These are phyloP conservation scores for Cyberlindnera petersonii DNA, from an alignment of 805 yeast species.

Conservation along the genomic window DNA sequence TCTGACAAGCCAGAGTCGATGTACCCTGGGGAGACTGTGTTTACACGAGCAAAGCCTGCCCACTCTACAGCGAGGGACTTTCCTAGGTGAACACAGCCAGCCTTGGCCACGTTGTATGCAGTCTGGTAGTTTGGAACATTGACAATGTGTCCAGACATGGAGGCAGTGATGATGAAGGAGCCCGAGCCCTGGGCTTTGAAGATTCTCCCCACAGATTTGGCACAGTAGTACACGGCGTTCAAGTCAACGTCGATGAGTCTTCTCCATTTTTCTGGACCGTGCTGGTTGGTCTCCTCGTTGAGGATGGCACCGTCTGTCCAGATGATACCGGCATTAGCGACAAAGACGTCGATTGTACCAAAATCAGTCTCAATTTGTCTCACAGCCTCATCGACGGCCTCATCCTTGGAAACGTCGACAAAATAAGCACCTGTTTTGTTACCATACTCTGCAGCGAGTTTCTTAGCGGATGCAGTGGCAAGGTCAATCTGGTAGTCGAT, in stretches of 20 bases:
- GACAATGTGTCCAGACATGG: constrained; percentile 86
- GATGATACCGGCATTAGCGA: constrained; percentile 87
- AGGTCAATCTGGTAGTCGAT: constrained; percentile 28
- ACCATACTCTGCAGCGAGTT: constrained; percentile 52
- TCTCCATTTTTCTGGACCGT: constrained; percentile 54
- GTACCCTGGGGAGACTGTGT: constrained; percentile 84
- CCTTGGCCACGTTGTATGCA: constrained; percentile 53
- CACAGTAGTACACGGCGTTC: constrained; percentile 77
- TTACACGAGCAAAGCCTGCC: constrained; percentile 85
- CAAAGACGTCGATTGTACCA: constrained; percentile 72
- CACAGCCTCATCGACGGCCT: constrained; percentile 28
- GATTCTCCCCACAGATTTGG: constrained; percentile 66
- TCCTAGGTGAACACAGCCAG: constrained; percentile 23
- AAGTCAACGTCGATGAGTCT: constrained; percentile 71
- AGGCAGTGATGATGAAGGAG: constrained; percentile 78
- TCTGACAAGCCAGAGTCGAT: constrained; percentile 65
- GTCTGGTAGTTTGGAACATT: constrained; percentile 87
- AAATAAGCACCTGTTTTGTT: constrained; percentile 55
- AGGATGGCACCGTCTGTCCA: constrained; percentile 67
- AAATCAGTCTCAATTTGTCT: constrained; percentile 54
- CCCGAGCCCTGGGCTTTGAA: constrained; percentile 74
- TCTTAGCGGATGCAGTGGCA: constrained; percentile 57
- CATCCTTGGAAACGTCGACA: constrained; percentile 29
- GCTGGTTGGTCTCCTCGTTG: constrained; percentile 28
- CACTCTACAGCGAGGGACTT: constrained; percentile 55